A percentile compares a stretch with the other conserved stretches of the same genome.
These are phyloP conservation scores for Colletotrichum falcatum DNA, from an alignment of 2,329 filamentous ascomycete genomes.

Conservation along the genomic window DNA sequence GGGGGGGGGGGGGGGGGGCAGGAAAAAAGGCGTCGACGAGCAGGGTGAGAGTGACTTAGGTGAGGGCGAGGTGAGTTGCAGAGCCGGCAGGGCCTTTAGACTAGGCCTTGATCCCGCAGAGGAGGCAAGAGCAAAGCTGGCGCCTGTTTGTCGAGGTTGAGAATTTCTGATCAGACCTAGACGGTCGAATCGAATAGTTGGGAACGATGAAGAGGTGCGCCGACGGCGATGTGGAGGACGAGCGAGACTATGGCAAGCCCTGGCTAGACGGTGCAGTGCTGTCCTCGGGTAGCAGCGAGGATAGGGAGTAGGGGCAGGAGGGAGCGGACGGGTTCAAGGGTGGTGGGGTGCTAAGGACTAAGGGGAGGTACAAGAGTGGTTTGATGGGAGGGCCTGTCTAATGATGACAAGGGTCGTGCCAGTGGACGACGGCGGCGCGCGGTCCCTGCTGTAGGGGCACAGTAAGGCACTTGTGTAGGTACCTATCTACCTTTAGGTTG, in stretches of 20 bases:
- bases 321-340: conserved; percentile 32
- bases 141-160: conserved; percentile 19
- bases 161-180: conserved; percentile 31
- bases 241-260: conserved; percentile 39
- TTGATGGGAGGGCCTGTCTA: conserved; percentile 29
- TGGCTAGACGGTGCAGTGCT: conserved; percentile 31
- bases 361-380: conserved; percentile 27
- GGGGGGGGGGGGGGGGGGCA: too few relatives aligned
- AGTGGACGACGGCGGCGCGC: conserved; percentile 19
- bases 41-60: conserved; percentile 5
- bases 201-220: conserved; percentile 36
- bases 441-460: conserved; percentile 22
- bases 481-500: not conserved
- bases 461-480: not conserved
- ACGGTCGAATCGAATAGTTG: conserved; percentile 34
- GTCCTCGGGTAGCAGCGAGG: conserved; percentile 5
- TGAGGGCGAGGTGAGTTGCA: conserved; percentile 10
- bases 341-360: conserved; percentile 11
- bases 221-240: conserved; percentile 36
- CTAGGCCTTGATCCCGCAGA: conserved; percentile 13
- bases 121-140: conserved; percentile 32
- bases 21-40: conserved; percentile 22
- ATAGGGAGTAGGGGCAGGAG: conserved; percentile 7
- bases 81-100: not conserved
- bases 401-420: conserved; percentile 23